Evolutionary conservation across 2,329 filamentous ascomycete species (phyloP).

Genomic region (Paecilomyces formosus): DNA sequence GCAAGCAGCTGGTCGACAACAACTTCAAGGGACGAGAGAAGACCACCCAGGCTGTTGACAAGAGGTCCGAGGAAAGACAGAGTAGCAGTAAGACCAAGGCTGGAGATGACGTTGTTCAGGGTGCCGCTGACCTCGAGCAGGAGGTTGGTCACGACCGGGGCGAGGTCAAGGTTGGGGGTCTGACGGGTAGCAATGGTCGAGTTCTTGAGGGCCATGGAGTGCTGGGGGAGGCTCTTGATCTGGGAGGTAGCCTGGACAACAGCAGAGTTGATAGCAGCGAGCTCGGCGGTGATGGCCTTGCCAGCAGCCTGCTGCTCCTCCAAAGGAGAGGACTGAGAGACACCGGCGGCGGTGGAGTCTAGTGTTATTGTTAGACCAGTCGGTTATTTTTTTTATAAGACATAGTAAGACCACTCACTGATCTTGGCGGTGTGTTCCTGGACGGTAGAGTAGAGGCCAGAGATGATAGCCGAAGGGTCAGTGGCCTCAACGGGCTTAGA

Average conservation of each 20-base stretch:
- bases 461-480: not conserved
- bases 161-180: not conserved
- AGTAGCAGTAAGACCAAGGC: constrained; percentile 4
- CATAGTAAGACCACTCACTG: not conserved
- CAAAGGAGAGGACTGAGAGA: not conserved
- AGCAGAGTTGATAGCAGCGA: constrained; percentile 5
- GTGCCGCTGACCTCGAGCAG: constrained; percentile 5
- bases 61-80: constrained; percentile 8
- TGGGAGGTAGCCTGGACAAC: constrained; percentile 2
- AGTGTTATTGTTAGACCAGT: not conserved
- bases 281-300: constrained; percentile 1
- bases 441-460: not conserved
- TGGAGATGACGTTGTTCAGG: constrained; percentile 5
- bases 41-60: constrained; percentile 2
- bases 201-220: not conserved
- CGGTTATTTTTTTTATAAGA: not conserved
- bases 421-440: not conserved
- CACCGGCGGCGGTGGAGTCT: not conserved
- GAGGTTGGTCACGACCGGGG: not conserved
- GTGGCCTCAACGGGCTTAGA: not conserved
- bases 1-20: constrained; percentile 6
- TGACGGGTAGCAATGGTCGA: not conserved
- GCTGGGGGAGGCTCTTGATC: not conserved
- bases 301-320: not conserved
- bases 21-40: constrained; percentile 4